Percentiles rank a stretch among this genome's conserved stretches.
Conservation (phyloP, 768 basidiomycete species). For the Strobilomyces confusus region DNA sequence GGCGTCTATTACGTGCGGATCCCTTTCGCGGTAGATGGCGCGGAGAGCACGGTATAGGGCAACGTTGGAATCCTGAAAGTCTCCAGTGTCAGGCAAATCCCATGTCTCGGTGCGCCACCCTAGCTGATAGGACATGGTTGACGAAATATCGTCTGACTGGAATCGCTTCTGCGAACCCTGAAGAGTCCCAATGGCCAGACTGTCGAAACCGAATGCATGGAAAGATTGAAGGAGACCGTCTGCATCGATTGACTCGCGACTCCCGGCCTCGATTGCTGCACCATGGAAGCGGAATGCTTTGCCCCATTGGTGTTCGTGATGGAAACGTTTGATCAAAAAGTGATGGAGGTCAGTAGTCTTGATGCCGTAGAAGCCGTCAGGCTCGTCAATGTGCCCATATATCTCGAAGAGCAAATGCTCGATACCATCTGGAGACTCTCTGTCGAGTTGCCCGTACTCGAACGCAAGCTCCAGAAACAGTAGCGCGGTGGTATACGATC, state of each 20-base stretch:
- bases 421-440: constrained; percentile 31
- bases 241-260: constrained; percentile 38
- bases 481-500: constrained; percentile 85
- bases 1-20: constrained; percentile 42
- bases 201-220: constrained; percentile 87
- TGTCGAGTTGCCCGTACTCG: constrained; percentile 39
- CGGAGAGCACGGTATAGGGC: constrained; percentile 77
- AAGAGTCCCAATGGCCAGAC: constrained; percentile 72
- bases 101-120: constrained; percentile 95
- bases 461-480: constrained; percentile 81
- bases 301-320: constrained; percentile 91
- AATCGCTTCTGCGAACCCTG: constrained; percentile 38
- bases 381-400: constrained; percentile 94
- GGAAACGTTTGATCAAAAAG: constrained; percentile 80
- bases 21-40: constrained; percentile 77
- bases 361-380: constrained; percentile 97
- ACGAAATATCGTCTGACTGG: constrained; percentile 28
- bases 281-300: constrained; percentile 90
- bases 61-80: constrained; percentile 44
- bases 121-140: constrained; percentile 66
- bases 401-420: constrained; percentile 86
- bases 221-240: constrained; percentile 76
- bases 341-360: constrained; percentile 69
- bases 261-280: constrained; percentile 69
- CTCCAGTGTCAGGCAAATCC: constrained; percentile 75